Evolutionary conservation across 371 early-diverging fungal species (phyloP).

Genomic region (Nematocida displodere): DNA sequence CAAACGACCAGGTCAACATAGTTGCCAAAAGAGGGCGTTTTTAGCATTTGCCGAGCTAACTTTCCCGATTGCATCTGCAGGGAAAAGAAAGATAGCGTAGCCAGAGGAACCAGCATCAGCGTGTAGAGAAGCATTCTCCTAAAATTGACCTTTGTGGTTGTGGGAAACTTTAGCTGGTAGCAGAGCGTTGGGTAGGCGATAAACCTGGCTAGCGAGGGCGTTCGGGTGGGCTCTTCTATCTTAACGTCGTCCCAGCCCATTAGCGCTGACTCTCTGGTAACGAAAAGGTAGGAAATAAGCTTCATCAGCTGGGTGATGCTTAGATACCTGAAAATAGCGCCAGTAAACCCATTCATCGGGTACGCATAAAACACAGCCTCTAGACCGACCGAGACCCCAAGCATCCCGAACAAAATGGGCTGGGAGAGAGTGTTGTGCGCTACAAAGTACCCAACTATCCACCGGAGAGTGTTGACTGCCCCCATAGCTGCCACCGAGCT

Average conservation of each 20-base stretch:
- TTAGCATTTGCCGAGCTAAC: neutral
- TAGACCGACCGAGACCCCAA: neutral
- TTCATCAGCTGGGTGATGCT: slow-evolving; percentile 42
- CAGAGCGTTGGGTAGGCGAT: slow-evolving; percentile 40
- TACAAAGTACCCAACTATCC: neutral
- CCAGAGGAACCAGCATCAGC: slow-evolving; percentile 14
- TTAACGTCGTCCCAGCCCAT: slow-evolving; percentile 1
- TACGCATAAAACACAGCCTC: neutral
- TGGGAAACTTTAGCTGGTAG: slow-evolving; percentile 39
- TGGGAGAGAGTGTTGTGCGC: neutral
- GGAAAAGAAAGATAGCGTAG: neutral
- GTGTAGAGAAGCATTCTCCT: neutral
- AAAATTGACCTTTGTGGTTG: neutral
- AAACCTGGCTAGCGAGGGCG: slow-evolving; percentile 5
- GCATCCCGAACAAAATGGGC: neutral
- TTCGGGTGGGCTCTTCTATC: slow-evolving; percentile 6
- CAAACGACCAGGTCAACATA: slow-evolving; percentile 35
- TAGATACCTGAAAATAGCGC: neutral
- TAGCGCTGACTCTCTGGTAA: neutral
- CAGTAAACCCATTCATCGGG: slow-evolving; percentile 17
- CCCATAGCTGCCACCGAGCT: neutral
- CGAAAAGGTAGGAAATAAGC: slow-evolving; percentile 30
- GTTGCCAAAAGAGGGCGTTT: neutral
- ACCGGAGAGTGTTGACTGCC: slow-evolving; percentile 3
- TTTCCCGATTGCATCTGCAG: neutral